These are phyloP conservation scores for Fusarium nematophilum DNA, from an alignment of 2,329 filamentous ascomycete genomes.

Conservation along the genomic window DNA sequence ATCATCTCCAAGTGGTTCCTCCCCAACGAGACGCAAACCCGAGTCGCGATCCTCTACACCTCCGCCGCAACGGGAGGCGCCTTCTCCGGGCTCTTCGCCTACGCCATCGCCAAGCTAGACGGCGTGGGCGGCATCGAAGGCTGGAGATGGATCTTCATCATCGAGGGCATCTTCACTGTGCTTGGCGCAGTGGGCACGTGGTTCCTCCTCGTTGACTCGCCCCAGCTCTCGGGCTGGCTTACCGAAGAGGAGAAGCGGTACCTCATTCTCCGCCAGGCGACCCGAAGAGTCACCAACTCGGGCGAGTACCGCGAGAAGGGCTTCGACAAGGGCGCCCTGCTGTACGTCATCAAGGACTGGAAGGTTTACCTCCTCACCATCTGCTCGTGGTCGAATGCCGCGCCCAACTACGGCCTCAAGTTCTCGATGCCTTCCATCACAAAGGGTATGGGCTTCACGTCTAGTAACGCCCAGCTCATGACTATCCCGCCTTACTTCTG, in stretches of 20 bases:
- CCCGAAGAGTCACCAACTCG: constrained; percentile 22
- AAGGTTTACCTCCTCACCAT: constrained; percentile 55
- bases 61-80: constrained; percentile 39
- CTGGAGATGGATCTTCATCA: constrained; percentile 45
- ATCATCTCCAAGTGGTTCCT: constrained; percentile 48
- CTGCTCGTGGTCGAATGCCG: constrained; percentile 53
- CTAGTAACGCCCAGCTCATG: constrained; percentile 43
- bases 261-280: constrained; percentile 26
- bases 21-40: constrained; percentile 41
- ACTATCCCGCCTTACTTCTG: constrained; percentile 51
- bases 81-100: constrained; percentile 39
- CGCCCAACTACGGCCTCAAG: constrained; percentile 46
- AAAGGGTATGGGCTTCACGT: constrained; percentile 53
- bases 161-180: constrained; percentile 46
- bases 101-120: constrained; percentile 37
- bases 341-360: constrained; percentile 28
- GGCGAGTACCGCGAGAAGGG: constrained; percentile 26
- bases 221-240: constrained; percentile 24
- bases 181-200: constrained; percentile 56
- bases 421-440: constrained; percentile 53
- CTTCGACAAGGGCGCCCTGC: constrained; percentile 18
- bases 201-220: constrained; percentile 55
- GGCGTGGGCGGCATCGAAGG: constrained; percentile 20
- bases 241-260: constrained; percentile 36
- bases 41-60: constrained; percentile 47